A percentile compares a stretch with the other conserved stretches of the same genome.
Evolutionary conservation across 164 flowering plant species (phyloP).

Genomic region (Vitis rupestris): DNA sequence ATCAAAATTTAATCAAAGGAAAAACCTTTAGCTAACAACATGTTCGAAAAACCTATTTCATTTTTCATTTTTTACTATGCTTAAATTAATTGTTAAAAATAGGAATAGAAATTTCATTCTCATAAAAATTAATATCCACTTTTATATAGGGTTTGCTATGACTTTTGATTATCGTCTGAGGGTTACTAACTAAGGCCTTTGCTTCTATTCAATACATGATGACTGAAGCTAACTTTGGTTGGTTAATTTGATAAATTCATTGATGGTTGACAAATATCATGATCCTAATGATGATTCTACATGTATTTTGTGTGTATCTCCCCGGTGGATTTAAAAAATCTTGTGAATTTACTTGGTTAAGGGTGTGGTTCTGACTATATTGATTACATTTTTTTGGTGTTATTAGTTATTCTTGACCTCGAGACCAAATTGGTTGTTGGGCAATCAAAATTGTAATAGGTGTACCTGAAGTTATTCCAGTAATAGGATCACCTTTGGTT

Average conservation of each 20-base stretch:
- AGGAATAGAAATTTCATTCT: too few species aligned
- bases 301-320: conserved; percentile 7
- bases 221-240: conserved; percentile 1
- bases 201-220: conserved; percentile 11
- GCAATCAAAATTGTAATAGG: conserved; percentile 5
- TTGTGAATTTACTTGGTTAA: conserved; percentile 2
- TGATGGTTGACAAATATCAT: conserved; percentile 9
- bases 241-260: conserved; percentile 8
- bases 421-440: not conserved
- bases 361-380: not conserved
- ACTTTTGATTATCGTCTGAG: not conserved
- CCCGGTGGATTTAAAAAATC: not conserved
- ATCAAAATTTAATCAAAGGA: too few species aligned
- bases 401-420: too few species aligned
- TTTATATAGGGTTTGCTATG: not conserved
- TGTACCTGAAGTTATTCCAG: not conserved
- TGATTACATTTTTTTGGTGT: too few species aligned
- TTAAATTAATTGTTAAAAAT: too few species aligned
- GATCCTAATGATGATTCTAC: not conserved
- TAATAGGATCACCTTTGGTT: not conserved
- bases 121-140: too few species aligned
- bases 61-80: too few species aligned
- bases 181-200: conserved; percentile 1
- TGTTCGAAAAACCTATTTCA: too few species aligned
- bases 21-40: too few species aligned